These are phyloP conservation scores for Yarrowia osloensis DNA, from an alignment of 805 yeast species.

Conservation along the genomic window DNA sequence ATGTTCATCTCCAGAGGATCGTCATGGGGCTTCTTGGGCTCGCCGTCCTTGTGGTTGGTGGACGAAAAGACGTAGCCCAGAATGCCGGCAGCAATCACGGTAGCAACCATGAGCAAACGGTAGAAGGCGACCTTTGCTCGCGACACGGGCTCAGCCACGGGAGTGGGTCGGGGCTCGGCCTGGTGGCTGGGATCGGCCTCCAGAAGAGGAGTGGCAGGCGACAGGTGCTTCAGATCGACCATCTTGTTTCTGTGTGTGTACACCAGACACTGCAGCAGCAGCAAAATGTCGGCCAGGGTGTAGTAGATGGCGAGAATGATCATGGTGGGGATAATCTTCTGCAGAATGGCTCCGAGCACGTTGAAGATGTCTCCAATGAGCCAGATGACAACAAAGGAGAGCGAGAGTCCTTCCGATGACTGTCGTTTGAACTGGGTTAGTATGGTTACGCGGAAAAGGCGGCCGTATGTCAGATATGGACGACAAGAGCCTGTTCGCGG, in stretches of 20 bases:
- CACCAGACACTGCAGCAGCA: slow-evolving; percentile 77
- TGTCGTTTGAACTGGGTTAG: slow-evolving; percentile 60
- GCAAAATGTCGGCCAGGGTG: slow-evolving; percentile 83
- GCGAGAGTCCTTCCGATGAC: slow-evolving; percentile 86
- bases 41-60: slow-evolving; percentile 48
- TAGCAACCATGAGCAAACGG: slow-evolving; percentile 54
- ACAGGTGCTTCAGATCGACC: slow-evolving; percentile 74
- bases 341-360: slow-evolving; percentile 85
- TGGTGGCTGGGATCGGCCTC: slow-evolving; percentile 59
- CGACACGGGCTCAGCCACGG: slow-evolving; percentile 28
- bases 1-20: slow-evolving; percentile 61
- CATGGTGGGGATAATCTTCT: slow-evolving; percentile 93
- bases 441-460: neutral
- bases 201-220: slow-evolving; percentile 83
- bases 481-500: too few species aligned
- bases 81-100: slow-evolving; percentile 76
- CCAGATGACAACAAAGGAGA: slow-evolving; percentile 87
- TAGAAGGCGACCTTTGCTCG: slow-evolving; percentile 34
- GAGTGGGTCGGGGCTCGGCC: slow-evolving; percentile 17
- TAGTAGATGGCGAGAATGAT: slow-evolving; percentile 87
- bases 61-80: slow-evolving; percentile 83
- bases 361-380: slow-evolving; percentile 91
- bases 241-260: slow-evolving; percentile 63
- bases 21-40: slow-evolving; percentile 43
- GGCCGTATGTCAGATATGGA: neutral